Conservation (phyloP, 176 grass and related monocot species). For the Phragmites australis region DNA sequence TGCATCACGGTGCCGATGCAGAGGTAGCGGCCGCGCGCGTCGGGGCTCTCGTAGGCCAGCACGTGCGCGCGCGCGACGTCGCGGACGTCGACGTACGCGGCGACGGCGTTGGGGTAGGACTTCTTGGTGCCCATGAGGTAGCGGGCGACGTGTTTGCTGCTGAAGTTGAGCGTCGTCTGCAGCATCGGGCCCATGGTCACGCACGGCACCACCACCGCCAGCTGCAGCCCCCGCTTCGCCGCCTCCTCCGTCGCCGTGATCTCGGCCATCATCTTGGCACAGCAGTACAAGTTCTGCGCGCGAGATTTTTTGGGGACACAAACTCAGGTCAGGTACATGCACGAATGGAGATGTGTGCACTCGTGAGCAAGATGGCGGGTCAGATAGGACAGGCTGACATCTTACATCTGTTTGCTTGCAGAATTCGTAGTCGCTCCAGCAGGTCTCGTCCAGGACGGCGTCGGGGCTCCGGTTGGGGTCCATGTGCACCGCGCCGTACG, state of each 20-base stretch:
- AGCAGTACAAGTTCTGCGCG: conserved; percentile 53
- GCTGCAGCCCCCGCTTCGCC: conserved; percentile 25
- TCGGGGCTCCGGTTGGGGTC: conserved; percentile 57
- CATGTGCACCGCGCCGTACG: conserved; percentile 66
- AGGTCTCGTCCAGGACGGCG: conserved; percentile 50
- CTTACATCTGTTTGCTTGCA: conserved; percentile 43
- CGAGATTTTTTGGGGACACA: background rate
- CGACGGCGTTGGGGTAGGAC: conserved; percentile 49
- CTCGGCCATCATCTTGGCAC: conserved; percentile 58
- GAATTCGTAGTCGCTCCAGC: conserved; percentile 66
- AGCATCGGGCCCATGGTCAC: conserved; percentile 43
- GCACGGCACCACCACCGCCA: conserved; percentile 47
- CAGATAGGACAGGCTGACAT: background rate
- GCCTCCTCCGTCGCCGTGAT: conserved; percentile 42
- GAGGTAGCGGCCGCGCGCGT: conserved; percentile 41
- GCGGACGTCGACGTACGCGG: conserved; percentile 54
- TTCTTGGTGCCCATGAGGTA: conserved; percentile 46
- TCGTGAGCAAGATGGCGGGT: too few relatives aligned
- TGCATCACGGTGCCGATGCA: conserved; percentile 51
- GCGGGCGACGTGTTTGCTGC: conserved; percentile 34
- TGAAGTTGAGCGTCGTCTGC: conserved; percentile 42
- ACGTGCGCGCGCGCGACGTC: conserved; percentile 45
- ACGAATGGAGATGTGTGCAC: too few relatives aligned
- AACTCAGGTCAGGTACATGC: too few relatives aligned
- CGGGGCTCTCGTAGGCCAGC: conserved; percentile 39